These are phyloP conservation scores for Prunus mira DNA, from an alignment of 306 rosid genomes.

Conservation along the genomic window DNA sequence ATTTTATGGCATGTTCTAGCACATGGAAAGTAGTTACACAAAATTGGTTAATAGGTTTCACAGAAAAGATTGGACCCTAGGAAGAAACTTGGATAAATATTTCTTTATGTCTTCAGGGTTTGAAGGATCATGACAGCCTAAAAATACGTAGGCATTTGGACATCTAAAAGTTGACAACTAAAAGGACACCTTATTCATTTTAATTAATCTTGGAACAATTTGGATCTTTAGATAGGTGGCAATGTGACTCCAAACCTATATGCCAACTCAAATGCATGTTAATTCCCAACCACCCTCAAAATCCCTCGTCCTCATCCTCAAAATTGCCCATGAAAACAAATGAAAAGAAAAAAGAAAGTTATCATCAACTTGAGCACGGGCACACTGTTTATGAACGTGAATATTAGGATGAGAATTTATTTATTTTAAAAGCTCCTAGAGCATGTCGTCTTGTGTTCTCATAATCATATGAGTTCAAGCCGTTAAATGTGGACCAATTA, in stretches of 20 bases:
- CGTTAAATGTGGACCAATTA: not conserved
- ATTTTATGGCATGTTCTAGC: constrained; percentile 18
- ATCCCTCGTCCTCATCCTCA: not conserved
- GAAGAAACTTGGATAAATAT: not conserved
- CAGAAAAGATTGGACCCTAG: constrained; percentile 6
- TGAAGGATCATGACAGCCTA: constrained; percentile 3
- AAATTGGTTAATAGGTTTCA: not conserved
- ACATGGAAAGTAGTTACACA: not conserved
- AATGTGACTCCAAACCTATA: not conserved
- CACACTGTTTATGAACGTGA: not conserved
- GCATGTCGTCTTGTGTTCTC: not conserved
- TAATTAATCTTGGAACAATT: not conserved
- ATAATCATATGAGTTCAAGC: not conserved
- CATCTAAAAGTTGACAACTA: not conserved
- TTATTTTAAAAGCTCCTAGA: not conserved
- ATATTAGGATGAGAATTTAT: not conserved
- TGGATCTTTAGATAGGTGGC: not conserved
- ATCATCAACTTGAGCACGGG: not conserved
- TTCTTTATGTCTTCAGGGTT: not conserved
- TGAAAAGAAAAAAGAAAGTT: not conserved
- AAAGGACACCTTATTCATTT: constrained; percentile 1
- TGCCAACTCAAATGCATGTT: constrained; percentile 12
- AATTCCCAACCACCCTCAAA: constrained; percentile 2
- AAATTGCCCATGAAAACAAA: not conserved
- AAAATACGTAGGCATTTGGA: not conserved